Percentiles rank a stretch among this genome's conserved stretches.
Evolutionary conservation across 768 basidiomycete species (phyloP).

Genomic region (Boletus sp.): DNA sequence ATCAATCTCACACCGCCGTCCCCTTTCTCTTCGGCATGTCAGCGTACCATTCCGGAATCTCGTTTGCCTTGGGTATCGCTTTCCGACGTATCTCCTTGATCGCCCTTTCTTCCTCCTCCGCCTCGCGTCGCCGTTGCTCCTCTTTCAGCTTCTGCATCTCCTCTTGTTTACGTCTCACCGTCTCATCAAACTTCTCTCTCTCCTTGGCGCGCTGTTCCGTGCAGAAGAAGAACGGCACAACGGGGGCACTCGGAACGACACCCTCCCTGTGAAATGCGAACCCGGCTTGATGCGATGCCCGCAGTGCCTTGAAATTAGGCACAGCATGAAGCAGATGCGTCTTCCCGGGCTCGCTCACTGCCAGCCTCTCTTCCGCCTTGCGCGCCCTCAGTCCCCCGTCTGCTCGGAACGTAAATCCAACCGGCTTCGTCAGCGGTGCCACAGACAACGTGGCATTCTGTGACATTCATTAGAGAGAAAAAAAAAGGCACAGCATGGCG

Average conservation of each 20-base stretch:
- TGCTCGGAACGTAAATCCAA: slow-evolving; percentile 51
- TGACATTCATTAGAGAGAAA: slow-evolving; percentile 3
- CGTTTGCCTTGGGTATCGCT: slow-evolving; percentile 65
- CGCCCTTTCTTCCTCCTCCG: slow-evolving; percentile 57
- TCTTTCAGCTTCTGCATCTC: slow-evolving; percentile 48
- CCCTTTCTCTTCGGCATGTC: slow-evolving; percentile 57
- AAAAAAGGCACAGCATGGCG: slow-evolving; percentile 19
- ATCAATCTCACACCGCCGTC: slow-evolving; percentile 14
- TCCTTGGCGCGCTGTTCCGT: slow-evolving; percentile 60
- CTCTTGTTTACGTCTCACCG: slow-evolving; percentile 52
- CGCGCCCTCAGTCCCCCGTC: slow-evolving; percentile 50
- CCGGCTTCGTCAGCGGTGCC: slow-evolving; percentile 41
- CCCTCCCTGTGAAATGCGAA: slow-evolving; percentile 45
- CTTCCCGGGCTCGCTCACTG: slow-evolving; percentile 26
- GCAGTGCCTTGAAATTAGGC: slow-evolving; percentile 55
- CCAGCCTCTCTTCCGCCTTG: slow-evolving; percentile 34
- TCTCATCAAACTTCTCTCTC: slow-evolving; percentile 61
- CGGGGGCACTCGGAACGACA: slow-evolving; percentile 36
- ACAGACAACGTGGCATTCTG: slow-evolving; percentile 26
- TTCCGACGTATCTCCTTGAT: slow-evolving; percentile 58
- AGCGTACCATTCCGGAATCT: slow-evolving; percentile 76
- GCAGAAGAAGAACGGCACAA: slow-evolving; percentile 39
- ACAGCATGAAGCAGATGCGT: slow-evolving; percentile 28
- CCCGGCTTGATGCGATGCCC: slow-evolving; percentile 41
- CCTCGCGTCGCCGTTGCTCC: slow-evolving; percentile 43